phyloP scores from a whole-genome alignment of 108 stramenopile species.

The Pelagomonas calceolata region DNA sequence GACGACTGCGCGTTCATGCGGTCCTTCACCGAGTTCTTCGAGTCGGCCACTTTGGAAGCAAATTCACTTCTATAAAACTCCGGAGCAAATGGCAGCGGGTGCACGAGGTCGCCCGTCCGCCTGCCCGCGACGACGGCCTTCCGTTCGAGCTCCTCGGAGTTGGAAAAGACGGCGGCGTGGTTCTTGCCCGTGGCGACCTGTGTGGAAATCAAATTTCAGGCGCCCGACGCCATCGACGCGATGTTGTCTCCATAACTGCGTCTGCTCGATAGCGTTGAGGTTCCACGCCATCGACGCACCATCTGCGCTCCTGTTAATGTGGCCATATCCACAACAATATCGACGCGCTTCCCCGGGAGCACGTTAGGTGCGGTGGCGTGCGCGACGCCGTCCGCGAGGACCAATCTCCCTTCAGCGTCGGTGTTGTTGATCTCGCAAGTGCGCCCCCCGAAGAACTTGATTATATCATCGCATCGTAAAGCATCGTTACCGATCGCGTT shows the following conservation, averaged over 20 bases:
- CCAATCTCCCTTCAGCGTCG: slow-evolving; percentile 73
- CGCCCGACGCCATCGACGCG: too few species aligned
- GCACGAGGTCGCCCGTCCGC: slow-evolving; percentile 54
- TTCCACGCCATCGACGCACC: too few species aligned
- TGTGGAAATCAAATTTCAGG: too few species aligned
- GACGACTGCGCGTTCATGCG: slow-evolving; percentile 55
- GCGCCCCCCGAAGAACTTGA: slow-evolving; percentile 63
- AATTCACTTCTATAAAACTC: slow-evolving; percentile 63
- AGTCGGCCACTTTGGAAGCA: slow-evolving; percentile 60
- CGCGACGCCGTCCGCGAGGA: slow-evolving; percentile 63
- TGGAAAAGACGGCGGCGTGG: slow-evolving; percentile 60
- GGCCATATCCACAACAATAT: slow-evolving; percentile 52
- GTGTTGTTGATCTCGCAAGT: slow-evolving; percentile 82
- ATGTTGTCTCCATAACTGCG: too few species aligned
- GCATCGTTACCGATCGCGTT: slow-evolving; percentile 60
- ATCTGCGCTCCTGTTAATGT: slow-evolving; percentile 78
- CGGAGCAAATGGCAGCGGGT: slow-evolving; percentile 62
- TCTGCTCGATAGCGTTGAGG: too few species aligned
- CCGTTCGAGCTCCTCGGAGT: slow-evolving; percentile 52
- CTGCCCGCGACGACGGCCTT: slow-evolving; percentile 37
- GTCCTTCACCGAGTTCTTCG: slow-evolving; percentile 73
- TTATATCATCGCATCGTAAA: slow-evolving; percentile 68
- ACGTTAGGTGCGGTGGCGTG: slow-evolving; percentile 51
- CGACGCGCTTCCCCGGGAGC: slow-evolving; percentile 7
- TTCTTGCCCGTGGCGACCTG: slow-evolving; percentile 62